These are phyloP conservation scores for Phytopythium delawarense DNA, from an alignment of 352 stramenopile species.

Conservation along the genomic window DNA sequence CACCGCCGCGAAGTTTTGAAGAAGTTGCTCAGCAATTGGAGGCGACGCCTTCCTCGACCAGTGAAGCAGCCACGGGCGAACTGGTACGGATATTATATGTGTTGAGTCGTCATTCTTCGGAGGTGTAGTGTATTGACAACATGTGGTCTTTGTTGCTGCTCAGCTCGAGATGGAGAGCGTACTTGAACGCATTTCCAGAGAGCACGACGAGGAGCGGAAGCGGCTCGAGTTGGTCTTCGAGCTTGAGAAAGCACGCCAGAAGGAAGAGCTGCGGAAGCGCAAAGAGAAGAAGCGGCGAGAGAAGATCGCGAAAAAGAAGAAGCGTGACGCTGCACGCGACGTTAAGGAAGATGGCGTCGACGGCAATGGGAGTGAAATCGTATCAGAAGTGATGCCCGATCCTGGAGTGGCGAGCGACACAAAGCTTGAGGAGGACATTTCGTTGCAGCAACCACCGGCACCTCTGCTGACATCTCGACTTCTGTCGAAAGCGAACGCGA, in stretches of 20 bases:
- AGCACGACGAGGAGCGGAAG: constrained; percentile 63
- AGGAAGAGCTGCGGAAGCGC: constrained; percentile 56
- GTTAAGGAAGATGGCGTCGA: constrained; percentile 2
- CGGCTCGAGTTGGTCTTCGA: constrained; percentile 59
- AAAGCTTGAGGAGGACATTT: not conserved
- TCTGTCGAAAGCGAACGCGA: constrained; percentile 22
- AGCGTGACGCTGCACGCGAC: constrained; percentile 9
- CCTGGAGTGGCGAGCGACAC: not conserved
- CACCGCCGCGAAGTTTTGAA: not conserved
- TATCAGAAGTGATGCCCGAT: not conserved
- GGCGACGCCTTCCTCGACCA: not conserved
- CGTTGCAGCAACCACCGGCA: not conserved
- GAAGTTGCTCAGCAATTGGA: constrained; percentile 4
- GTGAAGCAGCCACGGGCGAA: not conserved
- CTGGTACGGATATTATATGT: not conserved
- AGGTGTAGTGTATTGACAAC: not conserved
- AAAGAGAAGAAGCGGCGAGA: constrained; percentile 65
- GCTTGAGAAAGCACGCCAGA: constrained; percentile 61
- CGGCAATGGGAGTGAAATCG: not conserved
- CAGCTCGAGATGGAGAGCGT: constrained; percentile 59
- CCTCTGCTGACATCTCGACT: not conserved
- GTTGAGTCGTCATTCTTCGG: not conserved
- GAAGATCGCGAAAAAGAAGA: constrained; percentile 46
- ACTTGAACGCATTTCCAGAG: constrained; percentile 53
- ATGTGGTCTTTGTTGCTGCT: not conserved